These are phyloP conservation scores for Nicotiana noctiflora DNA, from an alignment of 257 asterid genomes.

Conservation along the genomic window DNA sequence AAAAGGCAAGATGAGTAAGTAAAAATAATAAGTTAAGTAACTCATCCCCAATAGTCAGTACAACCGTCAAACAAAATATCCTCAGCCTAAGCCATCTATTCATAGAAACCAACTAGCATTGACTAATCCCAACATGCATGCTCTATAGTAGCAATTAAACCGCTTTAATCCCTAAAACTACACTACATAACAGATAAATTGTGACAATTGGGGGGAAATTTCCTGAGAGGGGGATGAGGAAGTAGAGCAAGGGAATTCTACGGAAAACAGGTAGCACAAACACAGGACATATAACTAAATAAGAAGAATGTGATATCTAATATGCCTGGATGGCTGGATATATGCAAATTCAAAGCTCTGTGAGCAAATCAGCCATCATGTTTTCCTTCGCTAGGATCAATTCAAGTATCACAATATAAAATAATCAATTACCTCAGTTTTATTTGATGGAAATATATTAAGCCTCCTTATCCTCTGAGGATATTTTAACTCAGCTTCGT, in stretches of 20 bases:
- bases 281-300: not conserved
- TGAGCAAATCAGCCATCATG: not conserved
- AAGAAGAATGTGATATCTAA: not conserved
- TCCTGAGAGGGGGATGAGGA: not conserved
- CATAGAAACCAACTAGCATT: not conserved
- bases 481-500: constrained; percentile 85
- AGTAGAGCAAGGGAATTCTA: not conserved
- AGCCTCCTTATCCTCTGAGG: constrained; percentile 90
- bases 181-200: not conserved
- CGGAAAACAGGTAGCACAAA: not conserved
- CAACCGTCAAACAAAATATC: not conserved
- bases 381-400: not conserved
- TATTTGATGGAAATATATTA: constrained; percentile 83
- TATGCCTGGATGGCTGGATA: not conserved
- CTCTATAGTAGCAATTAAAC: not conserved
- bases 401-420: not conserved
- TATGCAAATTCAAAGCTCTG: not conserved
- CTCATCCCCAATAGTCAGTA: not conserved
- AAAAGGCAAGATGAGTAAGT: not conserved
- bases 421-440: constrained; percentile 61
- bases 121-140: not conserved
- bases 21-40: not conserved
- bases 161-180: not conserved
- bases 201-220: not conserved
- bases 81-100: not conserved